phyloP scores from a whole-genome alignment of 306 rosid genomes.

The Prunus padus region DNA sequence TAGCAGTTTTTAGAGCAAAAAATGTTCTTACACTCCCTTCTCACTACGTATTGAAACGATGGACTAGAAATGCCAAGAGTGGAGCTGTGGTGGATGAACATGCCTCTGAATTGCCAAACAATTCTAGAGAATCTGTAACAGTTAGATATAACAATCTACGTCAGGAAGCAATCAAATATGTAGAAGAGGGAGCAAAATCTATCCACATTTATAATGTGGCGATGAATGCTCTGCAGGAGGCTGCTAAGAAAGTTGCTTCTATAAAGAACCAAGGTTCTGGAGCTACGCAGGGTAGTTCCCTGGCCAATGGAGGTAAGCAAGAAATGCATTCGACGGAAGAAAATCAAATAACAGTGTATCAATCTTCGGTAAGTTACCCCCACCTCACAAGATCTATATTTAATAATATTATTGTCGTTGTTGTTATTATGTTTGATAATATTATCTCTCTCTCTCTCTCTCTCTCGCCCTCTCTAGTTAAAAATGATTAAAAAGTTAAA shows the following conservation, averaged over 20 bases:
- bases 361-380: slow-evolving; percentile 56
- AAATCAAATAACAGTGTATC: slow-evolving; percentile 38
- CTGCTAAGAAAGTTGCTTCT: slow-evolving; percentile 62
- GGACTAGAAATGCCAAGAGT: slow-evolving; percentile 79
- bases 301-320: slow-evolving; percentile 55
- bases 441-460: not conserved
- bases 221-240: slow-evolving; percentile 80
- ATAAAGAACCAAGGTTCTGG: slow-evolving; percentile 47
- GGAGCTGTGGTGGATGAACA: slow-evolving; percentile 56
- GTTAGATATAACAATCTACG: slow-evolving; percentile 72
- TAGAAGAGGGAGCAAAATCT: slow-evolving; percentile 93
- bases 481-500: not conserved
- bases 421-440: not conserved
- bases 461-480: not conserved
- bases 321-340: slow-evolving; percentile 55
- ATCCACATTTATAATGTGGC: slow-evolving; percentile 75
- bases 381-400: slow-evolving; percentile 17
- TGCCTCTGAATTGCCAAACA: slow-evolving; percentile 45
- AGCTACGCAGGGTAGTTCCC: slow-evolving; percentile 38
- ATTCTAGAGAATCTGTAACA: slow-evolving; percentile 52
- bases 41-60: slow-evolving; percentile 72
- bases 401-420: not conserved
- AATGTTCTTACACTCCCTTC: slow-evolving; percentile 88
- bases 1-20: slow-evolving; percentile 78
- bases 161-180: slow-evolving; percentile 82